These are phyloP conservation scores for Usnea hakonensis DNA, from an alignment of 495 filamentous ascomycete species.

Conservation along the genomic window DNA sequence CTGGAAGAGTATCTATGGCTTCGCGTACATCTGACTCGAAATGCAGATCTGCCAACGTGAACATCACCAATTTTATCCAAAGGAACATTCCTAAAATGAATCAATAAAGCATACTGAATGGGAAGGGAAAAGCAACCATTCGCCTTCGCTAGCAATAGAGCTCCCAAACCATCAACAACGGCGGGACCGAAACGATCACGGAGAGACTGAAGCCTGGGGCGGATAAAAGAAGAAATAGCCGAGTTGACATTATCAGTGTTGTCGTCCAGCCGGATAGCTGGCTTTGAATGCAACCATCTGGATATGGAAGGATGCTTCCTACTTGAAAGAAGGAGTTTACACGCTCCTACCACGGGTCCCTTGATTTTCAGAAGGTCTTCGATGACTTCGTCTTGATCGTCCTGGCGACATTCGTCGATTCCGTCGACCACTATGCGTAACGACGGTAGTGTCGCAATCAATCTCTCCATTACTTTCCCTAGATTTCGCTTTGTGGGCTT, in stretches of 20 bases:
- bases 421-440: slow-evolving; percentile 23
- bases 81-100: slow-evolving; percentile 15
- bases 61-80: slow-evolving; percentile 16
- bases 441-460: slow-evolving; percentile 13
- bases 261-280: slow-evolving; percentile 13
- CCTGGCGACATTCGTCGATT: slow-evolving; percentile 20
- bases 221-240: slow-evolving; percentile 12
- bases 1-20: slow-evolving; percentile 12
- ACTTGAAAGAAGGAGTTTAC: slow-evolving; percentile 19
- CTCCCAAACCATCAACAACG: slow-evolving; percentile 11
- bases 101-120: background rate
- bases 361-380: slow-evolving; percentile 13
- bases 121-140: slow-evolving; percentile 4
- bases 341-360: slow-evolving; percentile 1
- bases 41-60: background rate
- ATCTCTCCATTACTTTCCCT: slow-evolving; percentile 12
- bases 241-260: slow-evolving; percentile 1
- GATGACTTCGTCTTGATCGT: slow-evolving; percentile 16
- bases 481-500: slow-evolving; percentile 15
- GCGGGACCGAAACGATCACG: slow-evolving; percentile 3
- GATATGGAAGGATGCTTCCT: slow-evolving; percentile 8
- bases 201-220: background rate
- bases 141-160: slow-evolving; percentile 9
- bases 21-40: slow-evolving; percentile 4
- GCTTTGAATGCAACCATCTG: slow-evolving; percentile 10